These are phyloP conservation scores for Aspergillus cavernicola DNA, from an alignment of 495 filamentous ascomycete species.

Conservation along the genomic window DNA sequence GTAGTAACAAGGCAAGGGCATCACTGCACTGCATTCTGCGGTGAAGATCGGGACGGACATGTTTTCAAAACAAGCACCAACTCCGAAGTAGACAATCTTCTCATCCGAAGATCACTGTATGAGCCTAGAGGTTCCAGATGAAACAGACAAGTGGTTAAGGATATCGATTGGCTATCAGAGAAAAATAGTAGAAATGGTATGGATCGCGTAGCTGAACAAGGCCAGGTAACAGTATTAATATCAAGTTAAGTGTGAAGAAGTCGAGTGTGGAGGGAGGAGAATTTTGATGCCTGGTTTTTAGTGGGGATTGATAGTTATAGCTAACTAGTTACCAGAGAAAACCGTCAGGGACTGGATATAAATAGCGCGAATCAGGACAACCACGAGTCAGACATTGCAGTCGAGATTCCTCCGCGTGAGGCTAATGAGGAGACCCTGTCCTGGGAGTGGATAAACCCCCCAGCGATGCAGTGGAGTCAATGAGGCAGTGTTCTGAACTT, in stretches of 20 bases:
- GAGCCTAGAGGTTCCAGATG: too few species aligned
- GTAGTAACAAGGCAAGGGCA: too few species aligned
- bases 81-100: too few species aligned
- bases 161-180: background rate
- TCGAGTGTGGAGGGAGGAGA: background rate
- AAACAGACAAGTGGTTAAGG: too few species aligned
- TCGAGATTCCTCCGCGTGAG: background rate
- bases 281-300: conserved; percentile 4
- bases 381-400: background rate
- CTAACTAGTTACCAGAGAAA: background rate
- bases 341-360: background rate
- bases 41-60: too few species aligned
- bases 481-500: background rate
- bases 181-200: background rate
- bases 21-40: too few species aligned
- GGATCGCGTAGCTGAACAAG: background rate
- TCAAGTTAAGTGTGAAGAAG: background rate
- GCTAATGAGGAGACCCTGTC: background rate
- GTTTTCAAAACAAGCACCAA: too few species aligned
- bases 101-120: too few species aligned
- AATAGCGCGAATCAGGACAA: conserved; percentile 1
- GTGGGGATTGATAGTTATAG: background rate
- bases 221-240: conserved; percentile 1
- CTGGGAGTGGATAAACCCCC: background rate
- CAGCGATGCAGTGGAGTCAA: background rate